These are phyloP conservation scores for Aspergillus sp. DNA, from an alignment of 2,329 filamentous ascomycete species.

Conservation along the genomic window DNA sequence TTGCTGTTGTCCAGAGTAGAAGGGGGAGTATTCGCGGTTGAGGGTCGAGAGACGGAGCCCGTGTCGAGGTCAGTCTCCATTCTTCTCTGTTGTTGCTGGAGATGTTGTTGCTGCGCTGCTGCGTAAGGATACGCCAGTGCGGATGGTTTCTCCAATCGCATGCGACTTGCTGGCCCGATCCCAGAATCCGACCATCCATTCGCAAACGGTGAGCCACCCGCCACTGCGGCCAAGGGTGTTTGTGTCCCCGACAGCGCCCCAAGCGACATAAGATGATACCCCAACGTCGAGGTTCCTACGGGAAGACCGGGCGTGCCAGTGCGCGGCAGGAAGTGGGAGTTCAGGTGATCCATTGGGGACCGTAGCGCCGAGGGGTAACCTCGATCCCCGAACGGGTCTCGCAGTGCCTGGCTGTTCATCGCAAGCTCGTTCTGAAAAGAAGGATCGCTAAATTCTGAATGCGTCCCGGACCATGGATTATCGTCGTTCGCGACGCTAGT, in stretches of 20 bases:
- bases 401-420: conserved; percentile 17
- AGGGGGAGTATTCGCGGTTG: conserved; percentile 33
- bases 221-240: conserved; percentile 41
- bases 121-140: conserved; percentile 2
- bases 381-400: conserved; percentile 22
- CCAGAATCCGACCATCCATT: conserved; percentile 28
- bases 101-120: conserved; percentile 17
- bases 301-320: conserved; percentile 41
- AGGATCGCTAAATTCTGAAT: conserved; percentile 12
- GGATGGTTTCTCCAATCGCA: conserved; percentile 10
- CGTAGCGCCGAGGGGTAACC: conserved; percentile 26
- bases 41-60: conserved; percentile 29
- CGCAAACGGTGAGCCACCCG: conserved; percentile 35
- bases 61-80: conserved; percentile 12
- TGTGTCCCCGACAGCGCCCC: conserved; percentile 42
- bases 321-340: conserved; percentile 36
- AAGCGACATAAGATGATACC: conserved; percentile 41
- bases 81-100: not conserved
- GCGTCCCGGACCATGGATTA: conserved; percentile 11
- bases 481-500: not conserved
- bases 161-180: conserved; percentile 13
- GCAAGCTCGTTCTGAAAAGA: conserved; percentile 24
- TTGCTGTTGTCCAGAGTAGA: conserved; percentile 17
- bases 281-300: conserved; percentile 42
- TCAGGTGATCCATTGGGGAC: conserved; percentile 32